phyloP scores from a whole-genome alignment of 345 rosid genomes.

The Brassica incana region DNA sequence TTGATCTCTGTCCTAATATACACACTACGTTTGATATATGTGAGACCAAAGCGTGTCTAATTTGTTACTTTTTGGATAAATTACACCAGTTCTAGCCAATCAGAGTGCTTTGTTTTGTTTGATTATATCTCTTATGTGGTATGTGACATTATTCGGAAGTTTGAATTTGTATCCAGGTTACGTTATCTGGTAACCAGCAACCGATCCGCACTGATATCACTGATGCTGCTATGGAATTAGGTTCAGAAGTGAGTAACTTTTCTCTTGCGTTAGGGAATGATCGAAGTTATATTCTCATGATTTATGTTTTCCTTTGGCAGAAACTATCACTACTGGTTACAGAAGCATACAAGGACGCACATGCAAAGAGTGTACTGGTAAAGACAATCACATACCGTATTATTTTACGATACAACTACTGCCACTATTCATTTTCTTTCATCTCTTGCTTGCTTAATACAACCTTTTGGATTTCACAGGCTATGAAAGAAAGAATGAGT shows the following conservation, averaged over 20 bases:
- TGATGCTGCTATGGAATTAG: conserved; percentile 95
- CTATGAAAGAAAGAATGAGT: conserved; percentile 89
- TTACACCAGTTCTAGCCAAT: neutral
- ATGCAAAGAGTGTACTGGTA: conserved; percentile 84
- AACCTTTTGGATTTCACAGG: conserved; percentile 43
- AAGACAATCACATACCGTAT: conserved; percentile 15
- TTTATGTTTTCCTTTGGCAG: conserved; percentile 44
- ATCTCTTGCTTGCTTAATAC: conserved; percentile 17
- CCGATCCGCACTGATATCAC: conserved; percentile 89
- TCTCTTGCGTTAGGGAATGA: neutral
- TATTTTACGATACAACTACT: neutral
- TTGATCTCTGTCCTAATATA: neutral
- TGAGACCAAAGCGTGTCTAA: neutral
- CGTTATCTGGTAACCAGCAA: conserved; percentile 88
- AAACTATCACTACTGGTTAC: conserved; percentile 73
- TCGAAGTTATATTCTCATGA: neutral
- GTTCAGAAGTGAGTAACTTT: conserved; percentile 64
- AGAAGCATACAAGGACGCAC: conserved; percentile 93
- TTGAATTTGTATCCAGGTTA: conserved; percentile 50
- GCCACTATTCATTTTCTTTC: neutral
- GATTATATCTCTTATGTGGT: neutral
- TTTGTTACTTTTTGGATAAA: neutral
- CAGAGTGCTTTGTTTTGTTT: conserved; percentile 10
- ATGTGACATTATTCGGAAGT: neutral
- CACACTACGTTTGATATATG: neutral